phyloP scores from a whole-genome alignment of 148 eudicot species.

The Silene conica region DNA sequence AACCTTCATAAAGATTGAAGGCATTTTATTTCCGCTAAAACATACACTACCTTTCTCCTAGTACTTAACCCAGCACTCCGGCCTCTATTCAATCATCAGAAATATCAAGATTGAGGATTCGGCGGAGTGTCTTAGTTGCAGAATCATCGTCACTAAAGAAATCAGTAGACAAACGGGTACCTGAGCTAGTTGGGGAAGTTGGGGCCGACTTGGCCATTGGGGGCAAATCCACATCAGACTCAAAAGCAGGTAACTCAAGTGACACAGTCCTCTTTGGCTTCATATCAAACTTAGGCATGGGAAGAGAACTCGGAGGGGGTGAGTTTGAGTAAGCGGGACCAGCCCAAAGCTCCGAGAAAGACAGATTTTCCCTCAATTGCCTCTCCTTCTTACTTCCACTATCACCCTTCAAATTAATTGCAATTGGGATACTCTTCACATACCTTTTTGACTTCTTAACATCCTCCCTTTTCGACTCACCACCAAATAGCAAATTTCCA shows the following conservation, averaged over 20 bases:
- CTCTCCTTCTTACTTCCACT: slow-evolving; percentile 25
- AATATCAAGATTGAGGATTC: slow-evolving; percentile 87
- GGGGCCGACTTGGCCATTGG: slow-evolving; percentile 85
- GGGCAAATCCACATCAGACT: slow-evolving; percentile 48
- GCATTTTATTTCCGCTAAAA: slow-evolving; percentile 37
- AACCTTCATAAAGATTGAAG: slow-evolving; percentile 9
- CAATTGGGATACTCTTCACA: slow-evolving; percentile 47
- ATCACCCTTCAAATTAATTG: slow-evolving; percentile 38
- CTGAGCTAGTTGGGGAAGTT: slow-evolving; percentile 68
- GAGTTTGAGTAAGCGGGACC: slow-evolving; percentile 90
- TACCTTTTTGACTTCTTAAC: slow-evolving; percentile 23
- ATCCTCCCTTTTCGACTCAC: slow-evolving; percentile 24
- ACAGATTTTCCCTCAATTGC: slow-evolving; percentile 21
- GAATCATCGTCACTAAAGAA: slow-evolving; percentile 48
- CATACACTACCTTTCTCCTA: slow-evolving; percentile 26
- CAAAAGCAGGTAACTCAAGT: slow-evolving; percentile 56
- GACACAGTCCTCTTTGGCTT: slow-evolving; percentile 66
- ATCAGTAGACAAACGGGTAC: slow-evolving; percentile 25
- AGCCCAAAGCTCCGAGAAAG: slow-evolving; percentile 76
- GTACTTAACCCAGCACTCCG: slow-evolving; percentile 37
- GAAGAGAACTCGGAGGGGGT: slow-evolving; percentile 87
- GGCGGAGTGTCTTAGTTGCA: slow-evolving; percentile 79
- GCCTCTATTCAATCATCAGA: slow-evolving; percentile 49
- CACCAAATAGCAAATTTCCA: neutral
- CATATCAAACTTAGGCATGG: slow-evolving; percentile 73